These are phyloP conservation scores for Sicyos baderoa DNA, from an alignment of 306 rosid species.

Conservation along the genomic window DNA sequence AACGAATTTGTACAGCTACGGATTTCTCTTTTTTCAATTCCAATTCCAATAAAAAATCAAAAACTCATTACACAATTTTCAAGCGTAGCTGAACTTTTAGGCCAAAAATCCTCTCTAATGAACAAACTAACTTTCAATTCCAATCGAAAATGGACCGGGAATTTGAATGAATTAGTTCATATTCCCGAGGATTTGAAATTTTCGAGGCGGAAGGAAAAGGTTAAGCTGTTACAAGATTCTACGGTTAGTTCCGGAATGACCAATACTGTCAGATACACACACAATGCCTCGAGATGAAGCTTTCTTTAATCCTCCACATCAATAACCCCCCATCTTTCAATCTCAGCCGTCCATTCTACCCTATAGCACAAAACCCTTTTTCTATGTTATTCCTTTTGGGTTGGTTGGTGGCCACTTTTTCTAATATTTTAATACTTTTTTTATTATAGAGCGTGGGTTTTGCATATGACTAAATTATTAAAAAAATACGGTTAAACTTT, in stretches of 20 bases:
- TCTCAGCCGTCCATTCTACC: slow-evolving; percentile 14
- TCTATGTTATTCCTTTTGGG: background rate
- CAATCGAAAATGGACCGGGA: slow-evolving; percentile 1
- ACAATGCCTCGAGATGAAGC: slow-evolving; percentile 15
- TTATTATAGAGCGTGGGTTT: background rate
- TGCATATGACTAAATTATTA: background rate
- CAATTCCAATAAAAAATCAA: background rate
- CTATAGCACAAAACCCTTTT: background rate
- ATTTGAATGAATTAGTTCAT: background rate
- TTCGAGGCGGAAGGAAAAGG: slow-evolving; percentile 24
- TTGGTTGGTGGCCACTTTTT: background rate
- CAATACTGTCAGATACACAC: slow-evolving; percentile 9
- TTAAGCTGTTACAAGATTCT: slow-evolving; percentile 26
- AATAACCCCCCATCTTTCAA: background rate
- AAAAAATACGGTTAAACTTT: too few species aligned
- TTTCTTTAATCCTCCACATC: slow-evolving; percentile 11
- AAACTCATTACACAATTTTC: background rate
- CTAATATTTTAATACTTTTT: background rate
- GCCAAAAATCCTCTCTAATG: background rate
- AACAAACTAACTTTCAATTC: background rate
- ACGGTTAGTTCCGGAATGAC: slow-evolving; percentile 30
- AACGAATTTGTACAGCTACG: background rate
- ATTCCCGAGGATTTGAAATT: slow-evolving; percentile 30
- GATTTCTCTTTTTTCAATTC: too few species aligned
- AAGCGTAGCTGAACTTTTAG: background rate